Base-by-base conservation (phyloP, 306 rosid genomes). In the Castanea crenata region DNA sequence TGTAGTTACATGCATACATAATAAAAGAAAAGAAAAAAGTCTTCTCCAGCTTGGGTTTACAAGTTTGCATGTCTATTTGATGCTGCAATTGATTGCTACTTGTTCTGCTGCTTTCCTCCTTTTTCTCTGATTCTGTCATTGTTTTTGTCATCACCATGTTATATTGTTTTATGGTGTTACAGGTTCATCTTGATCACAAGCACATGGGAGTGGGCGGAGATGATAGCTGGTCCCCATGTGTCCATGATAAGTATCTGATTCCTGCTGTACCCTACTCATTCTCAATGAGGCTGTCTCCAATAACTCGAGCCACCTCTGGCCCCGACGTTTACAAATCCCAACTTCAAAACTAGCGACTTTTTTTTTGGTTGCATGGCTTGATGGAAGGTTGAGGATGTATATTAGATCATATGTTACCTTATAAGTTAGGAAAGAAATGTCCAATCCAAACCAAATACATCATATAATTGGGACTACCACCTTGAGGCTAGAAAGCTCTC, bases 131-230 rank as follows among this genome's bases (percentile, higher is more conserved):
- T 52, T 23, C 19, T 31, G 55, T 63, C 76, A 5, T 51, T n/a
- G 23, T 76, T 55, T 73, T 54, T 6, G 55, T n/a, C 67, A 74
- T 46, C 1, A 6, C 21, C 20, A 14, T 62, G 61, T 69, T 83
- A 63, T 31, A 20, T 52, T 81, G 54, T 76, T 71, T 58, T 56
- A 34, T 73, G 82, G 29, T 76, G 76, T 83, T 74, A 41, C 90
- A 92, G 97, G 85, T 95, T 84, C 96, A 95, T 85, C 92, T 95
- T 31, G 99, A 95, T 70, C 98, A 95, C 90, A 89, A 87, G 89
- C 99, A 95, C 75, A 95, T 92, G 99, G 98, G 99, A 3, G 18
- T 92, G 82, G 98, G 90, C 14, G 99, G 99, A 74, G 99, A 95
- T 63, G 98, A 95, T 83, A 92, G 99, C 83, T 95, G 99, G 99